Evolutionary conservation across 148 eudicot genomes (phyloP), one percentile per base, ranked within the genome.

Genomic region (Dysphania ambrosioides): DNA sequence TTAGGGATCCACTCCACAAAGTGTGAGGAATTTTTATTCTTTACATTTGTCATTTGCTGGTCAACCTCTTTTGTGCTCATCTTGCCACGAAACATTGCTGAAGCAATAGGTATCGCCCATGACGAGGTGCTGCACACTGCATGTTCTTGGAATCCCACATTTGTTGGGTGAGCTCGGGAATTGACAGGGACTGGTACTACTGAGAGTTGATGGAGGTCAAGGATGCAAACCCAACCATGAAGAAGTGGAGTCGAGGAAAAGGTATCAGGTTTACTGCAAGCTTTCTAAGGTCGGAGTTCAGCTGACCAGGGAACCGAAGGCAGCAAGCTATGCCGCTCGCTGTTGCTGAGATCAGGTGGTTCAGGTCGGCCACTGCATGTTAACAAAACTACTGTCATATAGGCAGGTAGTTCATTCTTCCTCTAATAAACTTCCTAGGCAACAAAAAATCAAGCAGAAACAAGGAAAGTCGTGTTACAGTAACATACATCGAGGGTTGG

Each of bases 71-170:
- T 89, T 36, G 93, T 90, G 82, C 88, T 85, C 93, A 89, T 89
- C 81, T 88, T 90, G 41, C 95, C 95, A 0, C 95, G 87, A 80
- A 91, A 91, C 88, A 91, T 84, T 69, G 96, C 96, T 24, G 96
- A 91, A 35, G 96, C 96, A 0, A 93, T 91, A 91, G 83, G 81
- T 91, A 91, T 1, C 96, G 83, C 0, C 96, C 96, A 6, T 88
- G 92, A n/a, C 92, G 88, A 0, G 95, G 95, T 5, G 95, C 95
- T 11, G 95, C 95, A 40, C 94, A 90, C 94, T 88, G 88, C 94
- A 90, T 90, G 81, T 90, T 90, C 79, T 88, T 90, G 71, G 94
- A 56, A 40, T 90, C 94, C 94, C 94, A 90, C 94, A 90, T 90
- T 71, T 90, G 94, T 38, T 88, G 91, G 61, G 94, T 90, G 27